Evolutionary conservation across 768 basidiomycete species (phyloP).

Genomic region (Saitozyma podzolica): DNA sequence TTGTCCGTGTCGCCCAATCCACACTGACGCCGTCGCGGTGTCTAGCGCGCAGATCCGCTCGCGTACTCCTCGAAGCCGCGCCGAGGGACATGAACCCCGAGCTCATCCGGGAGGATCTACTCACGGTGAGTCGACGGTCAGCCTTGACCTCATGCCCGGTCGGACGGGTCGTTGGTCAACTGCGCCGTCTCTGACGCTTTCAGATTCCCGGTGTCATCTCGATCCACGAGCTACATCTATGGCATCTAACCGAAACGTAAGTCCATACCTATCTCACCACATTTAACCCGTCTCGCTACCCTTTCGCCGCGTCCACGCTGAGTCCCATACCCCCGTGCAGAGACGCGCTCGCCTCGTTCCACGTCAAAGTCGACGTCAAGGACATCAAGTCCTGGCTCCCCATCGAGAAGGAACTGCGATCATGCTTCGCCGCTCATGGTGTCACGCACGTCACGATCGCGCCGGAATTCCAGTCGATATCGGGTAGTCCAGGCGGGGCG

Average conservation of each 20-base stretch:
- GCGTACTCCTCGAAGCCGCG: slow-evolving; percentile 61
- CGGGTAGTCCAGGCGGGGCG: too few species aligned
- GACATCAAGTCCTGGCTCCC: slow-evolving; percentile 60
- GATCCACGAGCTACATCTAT: slow-evolving; percentile 61
- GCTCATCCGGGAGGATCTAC: slow-evolving; percentile 59
- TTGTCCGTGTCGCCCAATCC: not conserved
- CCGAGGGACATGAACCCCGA: slow-evolving; percentile 60
- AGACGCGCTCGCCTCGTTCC: slow-evolving; percentile 61
- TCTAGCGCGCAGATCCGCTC: slow-evolving; percentile 57
- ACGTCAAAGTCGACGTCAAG: slow-evolving; percentile 60
- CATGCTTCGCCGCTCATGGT: slow-evolving; percentile 61
- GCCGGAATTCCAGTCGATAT: slow-evolving; percentile 54
- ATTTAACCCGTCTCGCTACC: not conserved
- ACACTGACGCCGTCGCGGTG: not conserved
- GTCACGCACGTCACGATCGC: slow-evolving; percentile 63
- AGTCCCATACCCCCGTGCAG: slow-evolving; percentile 30
- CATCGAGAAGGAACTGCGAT: slow-evolving; percentile 58
- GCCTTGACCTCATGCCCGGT: not conserved
- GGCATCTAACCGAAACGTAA: slow-evolving; percentile 62
- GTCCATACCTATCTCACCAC: not conserved
- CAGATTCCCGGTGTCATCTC: slow-evolving; percentile 58
- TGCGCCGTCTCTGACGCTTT: not conserved
- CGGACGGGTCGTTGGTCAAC: too few species aligned
- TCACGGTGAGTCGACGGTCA: slow-evolving; percentile 52
- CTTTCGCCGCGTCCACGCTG: slow-evolving; percentile 5